Percentiles rank a stretch among this genome's conserved stretches.
phyloP scores from a whole-genome alignment of 148 eudicot genomes.

The Suaeda aralocaspica region DNA sequence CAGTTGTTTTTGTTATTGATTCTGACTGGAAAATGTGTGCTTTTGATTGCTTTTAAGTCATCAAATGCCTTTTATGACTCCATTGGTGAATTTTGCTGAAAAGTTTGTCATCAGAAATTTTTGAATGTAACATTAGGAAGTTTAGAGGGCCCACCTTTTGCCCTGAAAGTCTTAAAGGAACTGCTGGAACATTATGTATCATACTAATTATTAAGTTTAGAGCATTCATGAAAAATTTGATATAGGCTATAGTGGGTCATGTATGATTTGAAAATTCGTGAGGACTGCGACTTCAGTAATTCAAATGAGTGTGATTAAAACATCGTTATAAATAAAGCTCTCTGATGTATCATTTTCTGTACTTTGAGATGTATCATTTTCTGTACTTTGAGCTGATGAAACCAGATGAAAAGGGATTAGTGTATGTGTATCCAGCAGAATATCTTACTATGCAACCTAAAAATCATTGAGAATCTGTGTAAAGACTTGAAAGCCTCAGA shows the following conservation, averaged over 20 bases:
- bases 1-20: slow-evolving; percentile 6
- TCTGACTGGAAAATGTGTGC: slow-evolving; percentile 2
- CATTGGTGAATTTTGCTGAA: background rate
- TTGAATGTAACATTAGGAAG: slow-evolving; percentile 1
- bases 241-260: slow-evolving; percentile 2
- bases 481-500: background rate
- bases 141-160: slow-evolving; percentile 21
- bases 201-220: background rate
- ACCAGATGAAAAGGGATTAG: too few species aligned
- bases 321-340: background rate
- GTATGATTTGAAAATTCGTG: background rate
- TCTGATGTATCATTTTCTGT: too few species aligned
- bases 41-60: slow-evolving; percentile 1
- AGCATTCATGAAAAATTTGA: slow-evolving; percentile 1
- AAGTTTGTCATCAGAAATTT: slow-evolving; percentile 1
- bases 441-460: background rate
- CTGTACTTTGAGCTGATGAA: background rate
- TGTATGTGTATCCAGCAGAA: background rate
- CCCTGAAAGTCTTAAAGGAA: slow-evolving; percentile 21
- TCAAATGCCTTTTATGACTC: slow-evolving; percentile 8
- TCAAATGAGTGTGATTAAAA: background rate
- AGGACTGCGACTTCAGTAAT: background rate
- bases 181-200: slow-evolving; percentile 8
- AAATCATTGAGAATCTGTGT: background rate
- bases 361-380: too few species aligned